phyloP scores from a whole-genome alignment of 208 protist genomes.

The Crithidia fasciculata region DNA sequence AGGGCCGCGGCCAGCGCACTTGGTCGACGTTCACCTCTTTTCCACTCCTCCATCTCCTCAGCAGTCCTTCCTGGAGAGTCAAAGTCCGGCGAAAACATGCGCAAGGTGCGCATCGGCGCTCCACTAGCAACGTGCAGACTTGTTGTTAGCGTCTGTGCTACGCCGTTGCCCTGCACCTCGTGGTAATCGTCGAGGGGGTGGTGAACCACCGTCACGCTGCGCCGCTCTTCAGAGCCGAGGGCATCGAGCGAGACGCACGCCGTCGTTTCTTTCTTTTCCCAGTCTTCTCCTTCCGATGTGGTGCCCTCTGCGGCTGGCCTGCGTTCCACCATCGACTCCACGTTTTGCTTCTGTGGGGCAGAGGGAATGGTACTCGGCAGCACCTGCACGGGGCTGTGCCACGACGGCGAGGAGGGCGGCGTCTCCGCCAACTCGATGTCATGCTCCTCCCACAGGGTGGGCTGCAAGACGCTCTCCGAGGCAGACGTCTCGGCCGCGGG shows the following conservation, averaged over 20 bases:
- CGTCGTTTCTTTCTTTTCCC: background rate
- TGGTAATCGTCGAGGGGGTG: constrained; percentile 1
- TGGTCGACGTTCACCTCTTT: background rate
- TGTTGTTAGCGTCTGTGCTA: background rate
- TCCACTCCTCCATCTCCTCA: constrained; percentile 21
- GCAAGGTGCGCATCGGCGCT: background rate
- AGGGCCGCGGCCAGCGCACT: background rate
- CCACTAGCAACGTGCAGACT: background rate
- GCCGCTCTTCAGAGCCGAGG: background rate
- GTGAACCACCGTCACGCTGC: constrained; percentile 21
- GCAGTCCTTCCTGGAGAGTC: background rate
- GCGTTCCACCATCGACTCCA: no score
- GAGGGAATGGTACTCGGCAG: background rate
- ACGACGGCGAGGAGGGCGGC: background rate
- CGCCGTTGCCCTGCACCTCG: background rate
- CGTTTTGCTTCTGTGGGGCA: background rate
- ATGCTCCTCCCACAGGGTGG: background rate
- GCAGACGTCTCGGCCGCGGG: background rate
- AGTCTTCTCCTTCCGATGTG: background rate
- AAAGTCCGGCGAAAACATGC: background rate
- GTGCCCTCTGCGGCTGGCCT: background rate
- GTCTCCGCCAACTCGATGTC: background rate
- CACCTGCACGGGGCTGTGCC: constrained; percentile 13
- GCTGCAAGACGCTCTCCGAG: background rate
- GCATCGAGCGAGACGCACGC: background rate